These are phyloP conservation scores for Ceratobasidium sp. DNA, from an alignment of 1,284 basidiomycete species.

Conservation along the genomic window DNA sequence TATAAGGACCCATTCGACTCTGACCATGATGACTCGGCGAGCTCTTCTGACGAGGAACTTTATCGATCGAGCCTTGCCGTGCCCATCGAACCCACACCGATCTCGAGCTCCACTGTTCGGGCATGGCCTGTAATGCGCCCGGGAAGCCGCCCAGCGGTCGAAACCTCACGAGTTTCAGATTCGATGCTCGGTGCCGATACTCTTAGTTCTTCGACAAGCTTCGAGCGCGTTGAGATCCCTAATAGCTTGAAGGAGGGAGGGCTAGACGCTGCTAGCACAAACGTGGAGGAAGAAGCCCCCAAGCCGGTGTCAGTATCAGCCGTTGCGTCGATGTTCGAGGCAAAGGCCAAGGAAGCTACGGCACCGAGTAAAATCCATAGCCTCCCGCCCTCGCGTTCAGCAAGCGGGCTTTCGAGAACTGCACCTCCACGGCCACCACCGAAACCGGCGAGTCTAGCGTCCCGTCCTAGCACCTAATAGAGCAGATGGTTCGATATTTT, in stretches of 20 bases:
- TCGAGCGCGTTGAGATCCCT: constrained; percentile 34
- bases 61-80: constrained; percentile 65
- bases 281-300: constrained; percentile 12
- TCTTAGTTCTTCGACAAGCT: constrained; percentile 39
- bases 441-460: constrained; percentile 33
- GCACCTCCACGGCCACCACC: constrained; percentile 39
- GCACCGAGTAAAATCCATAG: not conserved
- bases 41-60: constrained; percentile 83
- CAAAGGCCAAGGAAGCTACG: constrained; percentile 29
- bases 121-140: constrained; percentile 37
- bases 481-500: not conserved
- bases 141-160: not conserved
- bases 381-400: constrained; percentile 9
- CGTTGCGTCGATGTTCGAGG: constrained; percentile 37
- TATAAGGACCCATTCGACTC: constrained; percentile 55
- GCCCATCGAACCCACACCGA: constrained; percentile 63
- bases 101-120: constrained; percentile 16
- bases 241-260: constrained; percentile 30
- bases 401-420: constrained; percentile 29
- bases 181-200: not conserved
- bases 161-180: not conserved
- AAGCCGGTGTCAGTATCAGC: constrained; percentile 30
- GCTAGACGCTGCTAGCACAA: not conserved
- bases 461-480: constrained; percentile 30
- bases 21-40: constrained; percentile 67